Conservation (phyloP, 2,329 filamentous ascomycete species). For the Colletotrichum sidae region DNA sequence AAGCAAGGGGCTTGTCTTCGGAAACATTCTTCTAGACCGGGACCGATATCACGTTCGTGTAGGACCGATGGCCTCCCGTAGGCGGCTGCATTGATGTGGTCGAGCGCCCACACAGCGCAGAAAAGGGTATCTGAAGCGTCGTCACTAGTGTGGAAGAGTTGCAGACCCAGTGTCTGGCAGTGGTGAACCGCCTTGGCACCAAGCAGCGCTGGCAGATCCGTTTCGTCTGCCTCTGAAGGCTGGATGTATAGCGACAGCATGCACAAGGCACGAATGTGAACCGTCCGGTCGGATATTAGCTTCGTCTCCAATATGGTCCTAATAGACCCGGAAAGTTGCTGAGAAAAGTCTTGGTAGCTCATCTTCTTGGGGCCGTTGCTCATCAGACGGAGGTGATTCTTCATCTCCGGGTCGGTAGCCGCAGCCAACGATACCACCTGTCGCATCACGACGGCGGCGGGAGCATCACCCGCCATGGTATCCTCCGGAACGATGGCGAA, state of each 20-base stretch:
- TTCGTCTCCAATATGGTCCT: slow-evolving; percentile 64
- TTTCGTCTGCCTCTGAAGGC: slow-evolving; percentile 63
- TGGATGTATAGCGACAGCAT: slow-evolving; percentile 71
- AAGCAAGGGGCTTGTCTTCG: slow-evolving; percentile 65
- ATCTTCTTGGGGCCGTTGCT: slow-evolving; percentile 53
- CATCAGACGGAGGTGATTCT: slow-evolving; percentile 56
- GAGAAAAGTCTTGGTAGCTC: slow-evolving; percentile 60
- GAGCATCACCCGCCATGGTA: slow-evolving; percentile 46
- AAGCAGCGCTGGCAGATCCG: slow-evolving; percentile 65
- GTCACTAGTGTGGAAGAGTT: slow-evolving; percentile 56
- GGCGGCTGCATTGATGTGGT: slow-evolving; percentile 69
- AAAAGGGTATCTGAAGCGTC: slow-evolving; percentile 61
- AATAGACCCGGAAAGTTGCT: slow-evolving; percentile 59
- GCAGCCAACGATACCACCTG: slow-evolving; percentile 69
- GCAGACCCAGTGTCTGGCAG: slow-evolving; percentile 66
- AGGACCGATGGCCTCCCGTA: slow-evolving; percentile 70
- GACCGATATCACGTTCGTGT: slow-evolving; percentile 70
- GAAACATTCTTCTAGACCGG: slow-evolving; percentile 63
- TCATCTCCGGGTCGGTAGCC: slow-evolving; percentile 60
- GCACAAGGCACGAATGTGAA: slow-evolving; percentile 65
- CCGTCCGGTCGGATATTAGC: slow-evolving; percentile 64
- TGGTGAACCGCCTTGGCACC: slow-evolving; percentile 67
- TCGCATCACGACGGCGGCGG: slow-evolving; percentile 57
- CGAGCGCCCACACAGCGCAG: slow-evolving; percentile 71
- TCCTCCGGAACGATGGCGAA: slow-evolving; percentile 62